Evolutionary conservation across 495 filamentous ascomycete genomes (phyloP), one percentile per base, ranked within the genome.

Genomic region (Penicillium flavigenum): DNA sequence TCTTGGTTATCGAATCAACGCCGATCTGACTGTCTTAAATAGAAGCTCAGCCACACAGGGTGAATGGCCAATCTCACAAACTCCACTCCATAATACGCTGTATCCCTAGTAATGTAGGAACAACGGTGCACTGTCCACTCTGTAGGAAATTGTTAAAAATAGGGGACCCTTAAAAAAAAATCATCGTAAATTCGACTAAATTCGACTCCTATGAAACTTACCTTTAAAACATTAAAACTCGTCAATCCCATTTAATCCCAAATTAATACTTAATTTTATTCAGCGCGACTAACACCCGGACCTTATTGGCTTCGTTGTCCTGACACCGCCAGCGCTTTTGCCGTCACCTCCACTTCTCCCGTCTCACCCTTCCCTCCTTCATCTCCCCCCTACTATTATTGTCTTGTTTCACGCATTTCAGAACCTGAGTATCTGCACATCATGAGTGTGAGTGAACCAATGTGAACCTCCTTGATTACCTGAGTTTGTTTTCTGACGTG

Each of bases 391-490:
- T 47, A 36, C 43, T 53, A 38, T 32, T 1, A 43, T 57, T 36
- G 19, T 32, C 22, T 34, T 32, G 10, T 32, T 34, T 10, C 31
- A 12, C 31, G 10, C 26, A n/a, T 41, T 12, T 2, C 19, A 53
- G 38, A 53, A 38, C 43, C 27, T 51, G 24, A 51, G 45, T 36
- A 43, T 11, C 31, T 26, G 36, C 46, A 65, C 38, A 70, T 62
- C 56, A 74, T 74, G 71, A 74, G 71, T 65, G 71, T 74, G 64
- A 64, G 71, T 67, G 16, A 38, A 34, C 57, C 49, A 44, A n/a
- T 51, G 17, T 4, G 17, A 7, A n/a, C 26, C 16, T 48, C 14
- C 27, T 8, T 27, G 19, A 24, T 12, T 38, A 2, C 16, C n/a
- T 17, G 34, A 20, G 17, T 41, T 17, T 27, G 19, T 16, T 26